Evolutionary conservation across 257 asterid species (phyloP), one percentile per base, ranked within the genome.

Genomic region (Datura wrightii): DNA sequence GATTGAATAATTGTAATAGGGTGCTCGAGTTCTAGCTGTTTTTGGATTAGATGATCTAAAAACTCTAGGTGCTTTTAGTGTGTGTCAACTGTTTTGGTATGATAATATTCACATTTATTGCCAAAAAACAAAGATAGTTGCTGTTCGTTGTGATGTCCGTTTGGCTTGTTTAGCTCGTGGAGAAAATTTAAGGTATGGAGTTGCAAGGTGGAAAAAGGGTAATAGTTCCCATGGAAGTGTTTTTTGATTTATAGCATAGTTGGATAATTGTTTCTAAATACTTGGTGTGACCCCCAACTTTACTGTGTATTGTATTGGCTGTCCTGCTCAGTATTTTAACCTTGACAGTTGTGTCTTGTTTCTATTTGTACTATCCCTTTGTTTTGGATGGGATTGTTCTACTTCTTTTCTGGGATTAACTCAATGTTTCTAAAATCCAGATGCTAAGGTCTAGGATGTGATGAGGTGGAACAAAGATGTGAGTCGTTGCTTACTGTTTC

Each of bases 391-490:
- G 46, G 9, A 3, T 31, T 50, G 62, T 50, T 76, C 44, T 52
- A 55, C 82, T 13, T 76, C 81, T 48, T 48, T 11, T 76, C 16
- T 31, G 82, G 24, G n/a, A 24, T 74, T 76, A 52, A 6, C 63
- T 50, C 82, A 52, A 7, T 52, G 63, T 76, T 76, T 54, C 59
- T 76, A 52, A 13, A 50, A 31, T 31, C 82, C 82, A 76, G 82
- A 50, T 52, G 63, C 41, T 76, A 76, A 50, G 63, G 62, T 83
- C 67, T 48, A 69, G 66, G 80, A 53, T 83, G 85, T 18, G 66
- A 42, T 83, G 85, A 19, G 85, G 96, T 85, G 91, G 92, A 91
- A 91, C 70, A 91, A 85, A 85, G 72, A 91, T 59, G 86, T 85
- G 72, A 88, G 88, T 72, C 89, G 63, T 79, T 81, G 84, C 59